Evolutionary conservation across 1,284 basidiomycete genomes (phyloP), one percentile per base, ranked within the genome.

Genomic region (Xerocomus minutiporus): DNA sequence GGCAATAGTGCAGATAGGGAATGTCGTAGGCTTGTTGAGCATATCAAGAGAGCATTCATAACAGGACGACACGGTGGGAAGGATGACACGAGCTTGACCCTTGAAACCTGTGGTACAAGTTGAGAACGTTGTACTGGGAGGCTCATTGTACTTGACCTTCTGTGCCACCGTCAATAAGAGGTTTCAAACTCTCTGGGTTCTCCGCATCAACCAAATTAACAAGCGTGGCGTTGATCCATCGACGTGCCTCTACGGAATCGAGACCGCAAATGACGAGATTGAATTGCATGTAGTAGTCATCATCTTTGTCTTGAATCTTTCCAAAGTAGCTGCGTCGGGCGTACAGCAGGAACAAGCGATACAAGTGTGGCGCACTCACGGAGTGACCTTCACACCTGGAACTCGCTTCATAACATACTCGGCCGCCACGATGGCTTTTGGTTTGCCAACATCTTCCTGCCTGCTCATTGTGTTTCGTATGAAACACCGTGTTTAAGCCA

Each of bases 21-120:
- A 99, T 5, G 89, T 88, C 35, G 94, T 98, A 6, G 91, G 96
- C 57, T 97, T 97, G 69, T 96, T 97, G 48, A 98, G 82, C 91
- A 99, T 97, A 68, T 98, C 95, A 47, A 99, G 84, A 3, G 92
- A 93, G 69, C 97, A 99, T 71, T 99, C 97, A 66, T 99, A 99
- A 70, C 97, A 99, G 8, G 93, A 95, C 4, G 94, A 89, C 55
- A 98, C 82, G 0, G 93, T 95, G 0, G 97, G 97, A 15, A 99
- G 76, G 61, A 99, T 99, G 44, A 99, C 96, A 54, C 96, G 84
- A 38, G 96, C 93, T 74, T 99, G 97, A 12, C 97, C 97, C 73
- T 95, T 97, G 83, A 99, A 99, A 29, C 94, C 93, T 96, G 64
- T 46, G 34, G 47, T 46, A 39, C 36, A 23, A 40, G 26, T 50